Evolutionary conservation across 805 yeast species (phyloP).

Genomic region (Schwanniomyces vanrijiae): DNA sequence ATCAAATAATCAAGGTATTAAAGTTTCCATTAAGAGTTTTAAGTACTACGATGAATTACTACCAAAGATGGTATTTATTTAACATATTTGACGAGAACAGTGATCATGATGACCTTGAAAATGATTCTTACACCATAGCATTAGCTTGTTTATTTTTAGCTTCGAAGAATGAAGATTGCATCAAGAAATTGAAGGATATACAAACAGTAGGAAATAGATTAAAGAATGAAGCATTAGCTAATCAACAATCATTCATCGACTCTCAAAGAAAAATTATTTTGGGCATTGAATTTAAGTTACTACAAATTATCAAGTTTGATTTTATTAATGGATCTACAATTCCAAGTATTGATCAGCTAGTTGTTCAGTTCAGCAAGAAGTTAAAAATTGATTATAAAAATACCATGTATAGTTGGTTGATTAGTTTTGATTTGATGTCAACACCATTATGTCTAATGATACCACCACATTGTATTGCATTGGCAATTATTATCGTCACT

Average conservation of each 20-base stretch:
- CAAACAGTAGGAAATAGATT: constrained; percentile 47
- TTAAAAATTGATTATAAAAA: constrained; percentile 45
- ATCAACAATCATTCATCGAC: constrained; percentile 35
- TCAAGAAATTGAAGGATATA: constrained; percentile 69
- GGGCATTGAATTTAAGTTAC: constrained; percentile 63
- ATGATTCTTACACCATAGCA: constrained; percentile 60
- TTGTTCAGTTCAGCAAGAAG: constrained; percentile 60
- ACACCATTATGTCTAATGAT: constrained; percentile 67
- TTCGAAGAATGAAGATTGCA: constrained; percentile 78
- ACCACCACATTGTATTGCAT: constrained; percentile 76
- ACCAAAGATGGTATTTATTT: constrained; percentile 69
- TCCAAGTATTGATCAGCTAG: constrained; percentile 57
- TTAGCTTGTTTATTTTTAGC: constrained; percentile 69
- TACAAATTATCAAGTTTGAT: constrained; percentile 80
- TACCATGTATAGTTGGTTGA: constrained; percentile 67
- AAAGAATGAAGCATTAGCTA: constrained; percentile 27
- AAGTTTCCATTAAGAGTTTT: constrained; percentile 71
- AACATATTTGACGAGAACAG: constrained; percentile 50
- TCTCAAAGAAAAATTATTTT: constrained; percentile 57
- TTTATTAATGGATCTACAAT: constrained; percentile 58
- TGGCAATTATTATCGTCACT: constrained; percentile 65
- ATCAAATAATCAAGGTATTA: constrained; percentile 50
- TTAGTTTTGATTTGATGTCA: constrained; percentile 69
- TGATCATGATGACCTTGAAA: constrained; percentile 33
- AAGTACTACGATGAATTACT: constrained; percentile 68